Evolutionary conservation across 169 alveolate genomes (phyloP), one percentile per base, ranked within the genome.

Genomic region (Plasmodium gonderi): DNA sequence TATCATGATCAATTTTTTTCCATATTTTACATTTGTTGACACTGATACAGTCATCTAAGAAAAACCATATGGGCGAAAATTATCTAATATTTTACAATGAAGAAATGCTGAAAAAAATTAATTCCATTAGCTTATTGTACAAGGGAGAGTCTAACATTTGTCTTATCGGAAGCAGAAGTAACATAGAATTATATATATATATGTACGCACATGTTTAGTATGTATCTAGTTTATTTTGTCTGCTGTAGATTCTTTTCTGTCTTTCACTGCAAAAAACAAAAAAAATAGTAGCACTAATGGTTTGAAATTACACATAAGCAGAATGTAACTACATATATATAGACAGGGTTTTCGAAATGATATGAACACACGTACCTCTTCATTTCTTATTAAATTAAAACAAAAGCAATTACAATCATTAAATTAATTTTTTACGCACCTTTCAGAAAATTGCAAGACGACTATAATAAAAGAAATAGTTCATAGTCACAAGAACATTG

Each of bases 401-500:
- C 11, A 2, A 23, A 14, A 2, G 38, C 5, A n/a, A 2, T 60
- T 20, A 20, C 11, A 29, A 29, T 3, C 72, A 60, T 20, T 60
- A 31, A 49, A 80, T 42, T 67, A 12, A 60, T 26, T 81, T 67
- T 79, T 79, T 64, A 1, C 17, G 17, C 65, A 12, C 38, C 36
- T 12, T 65, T 38, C 87, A 85, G 92, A 85, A 85, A 72, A 85
- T 75, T 85, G 79, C 87, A 85, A 85, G 49, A 75, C 92, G 31
- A 54, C 79, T 44, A 85, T 85, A 38, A 45, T 85, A 51, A 85
- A 85, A n/a, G 92, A 85, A 75, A 75, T 85, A 17, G 69, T 85
- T 23, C 17, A 75, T 11, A 75, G 14, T 1, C 38, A 85, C 75
- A 54, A 76, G 33, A 49, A 51, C 17, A 83, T 83, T 69, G 87